Evolutionary conservation across 2,329 filamentous ascomycete species (phyloP), one percentile per base, ranked within the genome.

Genomic region (Lecanicillium sp.): DNA sequence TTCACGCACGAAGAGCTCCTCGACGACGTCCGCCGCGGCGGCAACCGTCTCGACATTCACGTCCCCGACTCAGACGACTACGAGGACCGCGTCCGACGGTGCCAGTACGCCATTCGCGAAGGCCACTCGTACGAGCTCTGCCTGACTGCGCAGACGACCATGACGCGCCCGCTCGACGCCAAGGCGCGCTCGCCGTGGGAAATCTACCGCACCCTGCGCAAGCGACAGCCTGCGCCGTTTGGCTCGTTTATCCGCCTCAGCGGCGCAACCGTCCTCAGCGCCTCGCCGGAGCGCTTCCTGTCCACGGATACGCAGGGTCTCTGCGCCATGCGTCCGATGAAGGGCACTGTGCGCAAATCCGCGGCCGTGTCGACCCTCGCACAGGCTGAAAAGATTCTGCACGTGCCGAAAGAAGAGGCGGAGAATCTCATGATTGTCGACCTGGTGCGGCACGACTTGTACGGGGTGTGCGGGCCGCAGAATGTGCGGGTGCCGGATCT

Each of bases 361-460:
- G 65, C 70, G 1, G 68, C 67, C 2, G 78, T 73, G 0, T 56
- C 82, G 28, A 92, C 83, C 0, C 68, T 83, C n/a, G 73, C 71
- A 5, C 73, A 84, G 51, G 89, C 90, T 1, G 78, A 81, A 44
- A 64, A 66, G 19, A 75, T 94, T 29, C 73, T 95, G 12, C 77
- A 82, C 41, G 74, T 85, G 0, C 82, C 85, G 16, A 96, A 96
- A 58, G 92, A 96, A 59, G 80, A 85, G 51, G 90, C 90, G 1
- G 90, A 96, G 65, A 96, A 96, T 54, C 73, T 96, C 17, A 96
- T 96, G 92, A 95, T 96, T 51, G 89, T 95, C 3, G 90, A 96
- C 58, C 70, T 96, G 1, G 92, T 95, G n/a, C 77, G 90, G 1
- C 90, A 96, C 54, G 90, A 96, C 58, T 68, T 96, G 11, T 84